Conservation (phyloP, 164 flowering plant species). For the Buxus sempervirens region DNA sequence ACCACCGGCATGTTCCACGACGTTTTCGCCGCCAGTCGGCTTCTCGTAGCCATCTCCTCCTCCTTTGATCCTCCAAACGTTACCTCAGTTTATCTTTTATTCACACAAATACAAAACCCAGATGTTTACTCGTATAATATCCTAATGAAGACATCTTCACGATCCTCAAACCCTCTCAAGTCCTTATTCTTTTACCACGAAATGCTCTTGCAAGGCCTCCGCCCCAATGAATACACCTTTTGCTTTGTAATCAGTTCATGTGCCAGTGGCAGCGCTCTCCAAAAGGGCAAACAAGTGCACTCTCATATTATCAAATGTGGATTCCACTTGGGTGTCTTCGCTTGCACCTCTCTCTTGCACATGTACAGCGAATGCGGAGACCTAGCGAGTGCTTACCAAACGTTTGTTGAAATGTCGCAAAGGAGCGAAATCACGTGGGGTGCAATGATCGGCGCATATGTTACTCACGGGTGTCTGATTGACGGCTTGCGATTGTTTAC, state of each 20-base stretch:
- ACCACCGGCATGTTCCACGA: conserved; percentile 14
- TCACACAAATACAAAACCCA: conserved; percentile 17
- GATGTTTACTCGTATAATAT: conserved; percentile 23
- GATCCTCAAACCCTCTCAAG: conserved; percentile 5
- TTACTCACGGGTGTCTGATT: conserved; percentile 4
- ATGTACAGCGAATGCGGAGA: conserved; percentile 18
- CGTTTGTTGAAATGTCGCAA: conserved; percentile 16
- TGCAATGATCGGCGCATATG: conserved; percentile 11
- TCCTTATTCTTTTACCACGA: conserved; percentile 13
- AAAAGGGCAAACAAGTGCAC: conserved; percentile 20
- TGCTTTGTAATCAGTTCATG: conserved; percentile 24
- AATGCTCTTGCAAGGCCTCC: conserved; percentile 14
- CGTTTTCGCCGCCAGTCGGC: conserved; percentile 17
- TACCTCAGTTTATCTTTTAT: conserved; percentile 11
- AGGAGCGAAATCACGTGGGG: conserved; percentile 22
- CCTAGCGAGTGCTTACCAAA: neutral
- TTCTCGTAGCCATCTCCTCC: conserved; percentile 12
- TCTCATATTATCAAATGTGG: conserved; percentile 18
- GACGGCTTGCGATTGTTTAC: conserved; percentile 11
- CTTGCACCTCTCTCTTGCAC: conserved; percentile 17
- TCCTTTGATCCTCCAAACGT: conserved; percentile 10
- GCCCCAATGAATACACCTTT: conserved; percentile 25
- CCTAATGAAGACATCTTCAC: conserved; percentile 16
- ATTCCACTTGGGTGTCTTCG: conserved; percentile 6
- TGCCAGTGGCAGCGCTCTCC: conserved; percentile 12